A percentile compares a stretch with the other conserved stretches of the same genome.
These are phyloP conservation scores for Fusarium staphyleae DNA, from an alignment of 2,329 filamentous ascomycete species.

Conservation along the genomic window DNA sequence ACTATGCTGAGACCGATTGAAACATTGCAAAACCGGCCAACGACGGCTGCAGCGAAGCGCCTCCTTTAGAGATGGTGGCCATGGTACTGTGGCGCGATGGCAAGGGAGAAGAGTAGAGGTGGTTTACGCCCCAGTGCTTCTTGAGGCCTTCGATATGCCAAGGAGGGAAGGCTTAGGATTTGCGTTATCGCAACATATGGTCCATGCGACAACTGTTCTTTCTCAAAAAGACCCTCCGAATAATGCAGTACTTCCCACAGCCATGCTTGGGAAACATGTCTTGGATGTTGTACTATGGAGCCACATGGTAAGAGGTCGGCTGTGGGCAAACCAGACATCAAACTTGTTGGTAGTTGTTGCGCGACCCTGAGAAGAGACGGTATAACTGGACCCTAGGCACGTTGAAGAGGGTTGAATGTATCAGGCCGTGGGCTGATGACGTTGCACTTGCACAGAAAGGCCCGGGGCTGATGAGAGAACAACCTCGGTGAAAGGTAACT, in stretches of 20 bases:
- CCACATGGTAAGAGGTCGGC: conserved; percentile 31
- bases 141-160: conserved; percentile 1
- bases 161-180: background rate
- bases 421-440: conserved; percentile 6
- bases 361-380: conserved; percentile 7
- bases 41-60: conserved; percentile 25
- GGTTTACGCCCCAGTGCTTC: conserved; percentile 14
- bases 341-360: conserved; percentile 23
- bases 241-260: conserved; percentile 6
- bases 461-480: conserved; percentile 6
- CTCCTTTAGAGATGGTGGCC: conserved; percentile 2
- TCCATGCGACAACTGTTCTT: background rate
- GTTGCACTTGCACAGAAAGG: conserved; percentile 26
- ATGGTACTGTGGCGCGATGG: conserved; percentile 20
- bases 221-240: conserved; percentile 6
- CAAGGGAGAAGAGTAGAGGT: conserved; percentile 17
- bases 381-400: background rate
- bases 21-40: conserved; percentile 28
- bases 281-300: conserved; percentile 26
- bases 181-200: conserved; percentile 1
- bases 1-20: conserved; percentile 36
- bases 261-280: conserved; percentile 26
- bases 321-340: conserved; percentile 11
- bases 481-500: background rate
- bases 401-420: conserved; percentile 7